phyloP scores from a whole-genome alignment of 2,329 filamentous ascomycete species.

The Aphanoascus verrucosus region DNA sequence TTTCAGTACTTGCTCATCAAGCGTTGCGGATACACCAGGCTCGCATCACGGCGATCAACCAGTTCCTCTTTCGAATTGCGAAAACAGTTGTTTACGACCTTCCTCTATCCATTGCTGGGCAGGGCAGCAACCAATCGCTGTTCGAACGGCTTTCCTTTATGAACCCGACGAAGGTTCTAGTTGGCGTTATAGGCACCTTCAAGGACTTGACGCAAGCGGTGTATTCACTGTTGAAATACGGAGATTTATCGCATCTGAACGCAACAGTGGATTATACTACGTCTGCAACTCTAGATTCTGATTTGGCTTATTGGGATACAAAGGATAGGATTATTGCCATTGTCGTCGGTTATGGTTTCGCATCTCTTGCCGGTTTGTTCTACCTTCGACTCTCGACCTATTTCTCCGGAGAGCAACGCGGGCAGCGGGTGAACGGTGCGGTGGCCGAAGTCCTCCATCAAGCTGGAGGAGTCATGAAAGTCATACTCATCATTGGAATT shows the following conservation, averaged over 20 bases:
- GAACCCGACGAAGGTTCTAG: slow-evolving; percentile 1
- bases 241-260: slow-evolving; percentile 22
- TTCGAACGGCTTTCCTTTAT: not conserved
- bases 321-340: slow-evolving; percentile 65
- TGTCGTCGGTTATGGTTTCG: slow-evolving; percentile 65
- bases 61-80: slow-evolving; percentile 31
- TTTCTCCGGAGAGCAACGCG: slow-evolving; percentile 49
- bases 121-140: not conserved
- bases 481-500: slow-evolving; percentile 95
- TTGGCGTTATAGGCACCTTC: slow-evolving; percentile 6
- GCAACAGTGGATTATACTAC: slow-evolving; percentile 16
- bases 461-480: slow-evolving; percentile 93
- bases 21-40: slow-evolving; percentile 53
- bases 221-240: slow-evolving; percentile 18
- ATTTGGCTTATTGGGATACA: slow-evolving; percentile 56
- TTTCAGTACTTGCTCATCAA: slow-evolving; percentile 65
- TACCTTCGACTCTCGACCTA: slow-evolving; percentile 67
- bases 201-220: slow-evolving; percentile 16
- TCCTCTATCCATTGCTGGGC: slow-evolving; percentile 21
- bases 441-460: slow-evolving; percentile 72
- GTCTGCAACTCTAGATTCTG: slow-evolving; percentile 40
- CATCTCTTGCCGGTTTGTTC: slow-evolving; percentile 61
- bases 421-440: slow-evolving; percentile 56
- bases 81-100: slow-evolving; percentile 36
- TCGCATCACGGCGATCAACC: slow-evolving; percentile 37